Evolutionary conservation across 2,329 filamentous ascomycete species (phyloP), one percentile per base, ranked within the genome.

Genomic region (Malbranchea cinnamomea): DNA sequence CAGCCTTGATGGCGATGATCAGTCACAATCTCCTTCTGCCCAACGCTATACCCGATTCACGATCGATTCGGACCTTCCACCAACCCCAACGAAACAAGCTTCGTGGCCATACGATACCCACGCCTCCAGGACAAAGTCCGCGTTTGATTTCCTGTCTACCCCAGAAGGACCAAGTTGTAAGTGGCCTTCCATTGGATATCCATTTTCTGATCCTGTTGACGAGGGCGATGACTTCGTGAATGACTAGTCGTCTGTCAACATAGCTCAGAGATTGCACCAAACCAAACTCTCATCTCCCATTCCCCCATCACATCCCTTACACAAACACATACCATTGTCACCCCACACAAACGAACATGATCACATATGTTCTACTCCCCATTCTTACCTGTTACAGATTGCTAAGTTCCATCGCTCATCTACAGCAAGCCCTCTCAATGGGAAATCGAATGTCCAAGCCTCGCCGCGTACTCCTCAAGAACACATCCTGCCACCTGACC

Each of bases 391-490:
- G 24, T 46, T 54, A 38, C 50, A 50, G 44, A 60, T 60, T 62
- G 52, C 68, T 72, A 71, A 74, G 52, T 54, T 54, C 48, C 52
- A 47, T 46, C 48, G 49, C 44, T 47, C 60, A 42, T 50, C 57
- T 63, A 51, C 63, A 72, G 75, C 71, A 37, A 78, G 67, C 53
- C 71, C 77, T 29, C 56, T 72, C 40, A 65, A 68, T 45, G 55
- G 63, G 58, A 49, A 65, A 35, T 54, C 36, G 57, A 53, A 71
- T 50, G 47, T 59, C 47, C 48, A 60, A 52, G 44, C 54, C 11
- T 71, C 79, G 6, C 82, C 84, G 11, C 78, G 71, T 35, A 94
- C 87, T 1, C 87, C 87, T 0, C 71, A 72, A 28, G 83, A 89
- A 36, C 68, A 65, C 31, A 67, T 81, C 45, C 65, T 75, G 15